A percentile compares a stretch with the other conserved stretches of the same genome.
These are phyloP conservation scores for Aspergillus cejpii DNA, from an alignment of 2,329 filamentous ascomycete genomes.

Conservation along the genomic window DNA sequence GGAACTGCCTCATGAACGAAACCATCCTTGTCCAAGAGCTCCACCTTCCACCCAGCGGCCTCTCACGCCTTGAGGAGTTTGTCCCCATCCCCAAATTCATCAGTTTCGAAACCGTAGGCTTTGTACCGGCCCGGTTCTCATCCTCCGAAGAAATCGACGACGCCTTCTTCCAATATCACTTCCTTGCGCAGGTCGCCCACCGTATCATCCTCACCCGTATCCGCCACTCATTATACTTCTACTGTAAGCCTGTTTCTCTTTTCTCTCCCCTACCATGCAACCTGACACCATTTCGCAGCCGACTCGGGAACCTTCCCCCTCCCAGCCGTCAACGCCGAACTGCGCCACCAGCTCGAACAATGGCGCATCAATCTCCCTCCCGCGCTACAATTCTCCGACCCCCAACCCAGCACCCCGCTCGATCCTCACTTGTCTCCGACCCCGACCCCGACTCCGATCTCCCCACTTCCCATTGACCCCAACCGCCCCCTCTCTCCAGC, in stretches of 20 bases:
- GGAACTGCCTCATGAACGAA: constrained; percentile 52
- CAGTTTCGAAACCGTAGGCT: constrained; percentile 35
- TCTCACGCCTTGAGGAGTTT: constrained; percentile 47
- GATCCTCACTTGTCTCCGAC: constrained; percentile 19
- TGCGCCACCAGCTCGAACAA: constrained; percentile 51
- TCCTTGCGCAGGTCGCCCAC: constrained; percentile 51
- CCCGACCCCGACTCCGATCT: constrained; percentile 17
- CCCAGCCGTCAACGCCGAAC: constrained; percentile 46
- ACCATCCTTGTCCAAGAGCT: constrained; percentile 51
- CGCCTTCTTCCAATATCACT: constrained; percentile 52
- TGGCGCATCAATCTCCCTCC: constrained; percentile 49
- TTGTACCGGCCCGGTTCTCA: constrained; percentile 26
- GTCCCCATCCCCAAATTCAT: constrained; percentile 51
- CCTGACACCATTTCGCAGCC: constrained; percentile 18
- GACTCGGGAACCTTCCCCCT: constrained; percentile 43
- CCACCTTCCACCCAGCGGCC: constrained; percentile 46
- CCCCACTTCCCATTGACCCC: constrained; percentile 15
- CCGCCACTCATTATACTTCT: constrained; percentile 47
- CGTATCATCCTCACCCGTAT: constrained; percentile 51
- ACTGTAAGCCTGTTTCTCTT: constrained; percentile 31
- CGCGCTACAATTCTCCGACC: constrained; percentile 42
- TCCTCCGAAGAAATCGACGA: constrained; percentile 43
- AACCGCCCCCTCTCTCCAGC: constrained; percentile 29
- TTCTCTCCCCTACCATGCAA: background rate
- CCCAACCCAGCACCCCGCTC: constrained; percentile 17